Base-by-base conservation (phyloP, 2,329 filamentous ascomycete species). In the Colletotrichum higginsianum region DNA sequence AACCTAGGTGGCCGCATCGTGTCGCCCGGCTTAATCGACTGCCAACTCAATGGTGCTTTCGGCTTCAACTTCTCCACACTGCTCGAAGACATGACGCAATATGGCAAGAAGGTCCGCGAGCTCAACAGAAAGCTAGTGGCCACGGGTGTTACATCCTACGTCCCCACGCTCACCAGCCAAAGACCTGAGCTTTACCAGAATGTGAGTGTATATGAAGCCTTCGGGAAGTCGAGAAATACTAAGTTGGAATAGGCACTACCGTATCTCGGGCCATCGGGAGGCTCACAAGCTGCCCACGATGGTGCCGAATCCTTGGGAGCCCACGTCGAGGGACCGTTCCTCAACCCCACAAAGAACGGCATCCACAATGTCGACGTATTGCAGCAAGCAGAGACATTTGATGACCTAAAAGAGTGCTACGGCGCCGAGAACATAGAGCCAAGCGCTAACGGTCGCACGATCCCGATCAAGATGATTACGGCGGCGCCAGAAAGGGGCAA, bases 61-160 rank as follows among this genome's bases (percentile, higher is more conserved):
- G 95, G 95, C 67, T 97, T 98, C 85, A 96, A 98, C 84, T 98
- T 97, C 81, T 96, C 94, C 3, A 90, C 91, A 1, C 86, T 94
- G 12, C 90, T 93, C n/a, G 87, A 91, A 18, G 89, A 92, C 77
- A 90, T 88, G 82, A 83, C 86, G 40, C 86, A 88, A 62, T 98
- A 97, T 77, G 88, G 89, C 69, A 92, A 94, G 80, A 91, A 90
- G n/a, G 84, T 98, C 61, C 86, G 86, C 74, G 86, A 90, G 68
- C 86, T 96, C 72, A 96, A 96, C 81, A 89, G 86, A 75, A 86
- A 88, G 40, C 86, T 98, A 63, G 87, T 95, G 40, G 84, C 89
- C 76, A 97, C 93, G 1, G 95, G 95, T 58, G 94, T 98, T 52
- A 98, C 95, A 8, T 94, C 93, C 7, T 97, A 97, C 81, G 83